Percentiles rank a stretch among this genome's conserved stretches.
These are phyloP conservation scores for Penicillium cataractarum DNA, from an alignment of 495 filamentous ascomycete genomes.

Conservation along the genomic window DNA sequence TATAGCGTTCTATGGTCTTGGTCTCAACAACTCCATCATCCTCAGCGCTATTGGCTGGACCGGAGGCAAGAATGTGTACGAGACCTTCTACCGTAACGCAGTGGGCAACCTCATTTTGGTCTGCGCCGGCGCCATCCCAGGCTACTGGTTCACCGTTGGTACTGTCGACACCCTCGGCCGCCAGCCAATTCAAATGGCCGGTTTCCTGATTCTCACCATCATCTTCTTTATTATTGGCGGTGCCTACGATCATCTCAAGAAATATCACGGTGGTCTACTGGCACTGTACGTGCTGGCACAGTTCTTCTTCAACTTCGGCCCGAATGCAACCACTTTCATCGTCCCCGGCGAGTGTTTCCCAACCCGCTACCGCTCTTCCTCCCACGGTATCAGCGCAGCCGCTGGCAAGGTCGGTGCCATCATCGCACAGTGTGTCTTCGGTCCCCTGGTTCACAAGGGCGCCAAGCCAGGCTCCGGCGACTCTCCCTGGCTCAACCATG, in stretches of 20 bases:
- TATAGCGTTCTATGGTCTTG: slow-evolving; percentile 76
- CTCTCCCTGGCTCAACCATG: slow-evolving; percentile 73
- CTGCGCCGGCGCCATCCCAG: slow-evolving; percentile 74
- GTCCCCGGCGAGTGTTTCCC: slow-evolving; percentile 90
- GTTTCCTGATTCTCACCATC: slow-evolving; percentile 73
- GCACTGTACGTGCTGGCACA: slow-evolving; percentile 81
- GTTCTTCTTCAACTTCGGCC: slow-evolving; percentile 87
- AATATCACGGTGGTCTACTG: slow-evolving; percentile 57
- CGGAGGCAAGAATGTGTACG: slow-evolving; percentile 58
- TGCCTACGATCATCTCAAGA: slow-evolving; percentile 54
- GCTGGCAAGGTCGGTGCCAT: slow-evolving; percentile 82
- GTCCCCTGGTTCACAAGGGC: slow-evolving; percentile 47
- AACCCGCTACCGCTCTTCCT: slow-evolving; percentile 81
- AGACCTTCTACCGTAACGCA: slow-evolving; percentile 68
- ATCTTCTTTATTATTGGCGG: slow-evolving; percentile 80
- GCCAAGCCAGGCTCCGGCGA: slow-evolving; percentile 35
- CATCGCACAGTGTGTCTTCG: slow-evolving; percentile 52
- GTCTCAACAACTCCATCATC: slow-evolving; percentile 74
- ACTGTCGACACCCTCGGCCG: slow-evolving; percentile 74
- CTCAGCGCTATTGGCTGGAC: slow-evolving; percentile 70
- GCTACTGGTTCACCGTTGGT: slow-evolving; percentile 75
- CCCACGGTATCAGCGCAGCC: slow-evolving; percentile 83
- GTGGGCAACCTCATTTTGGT: slow-evolving; percentile 76
- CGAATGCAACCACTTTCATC: slow-evolving; percentile 89
- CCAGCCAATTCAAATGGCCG: slow-evolving; percentile 76